Evolutionary conservation across 495 filamentous ascomycete genomes (phyloP).

Genomic region (Monascus purpureus): DNA sequence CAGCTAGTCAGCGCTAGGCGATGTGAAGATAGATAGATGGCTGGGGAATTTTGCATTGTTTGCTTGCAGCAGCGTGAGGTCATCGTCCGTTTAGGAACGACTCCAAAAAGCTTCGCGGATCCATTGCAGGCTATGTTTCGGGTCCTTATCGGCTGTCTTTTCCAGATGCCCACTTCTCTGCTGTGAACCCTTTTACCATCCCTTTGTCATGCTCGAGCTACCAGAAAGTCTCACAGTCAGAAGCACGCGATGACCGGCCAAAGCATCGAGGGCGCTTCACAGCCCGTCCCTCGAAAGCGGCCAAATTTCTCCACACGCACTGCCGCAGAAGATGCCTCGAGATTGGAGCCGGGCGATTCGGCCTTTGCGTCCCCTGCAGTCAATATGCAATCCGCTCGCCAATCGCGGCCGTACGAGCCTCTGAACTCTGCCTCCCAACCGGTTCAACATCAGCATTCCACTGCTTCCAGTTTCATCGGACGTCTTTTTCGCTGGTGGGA

Average conservation of each 20-base stretch:
- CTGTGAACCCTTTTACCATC: too few species aligned
- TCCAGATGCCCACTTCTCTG: too few species aligned
- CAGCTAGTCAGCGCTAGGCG: too few species aligned
- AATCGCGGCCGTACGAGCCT: slow-evolving; percentile 19
- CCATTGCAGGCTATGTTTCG: too few species aligned
- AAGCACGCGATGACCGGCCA: slow-evolving; percentile 9
- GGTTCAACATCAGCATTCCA: slow-evolving; percentile 10
- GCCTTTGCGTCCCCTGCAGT: slow-evolving; percentile 9
- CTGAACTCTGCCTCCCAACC: slow-evolving; percentile 7
- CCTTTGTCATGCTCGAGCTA: too few species aligned
- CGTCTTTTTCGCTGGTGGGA: slow-evolving; percentile 18
- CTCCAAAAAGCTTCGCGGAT: too few species aligned
- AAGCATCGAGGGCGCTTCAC: slow-evolving; percentile 10
- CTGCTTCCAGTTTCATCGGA: slow-evolving; percentile 11
- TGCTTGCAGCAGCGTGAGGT: too few species aligned
- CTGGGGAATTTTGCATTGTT: too few species aligned
- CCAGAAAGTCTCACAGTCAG: too few species aligned
- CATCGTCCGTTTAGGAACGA: too few species aligned
- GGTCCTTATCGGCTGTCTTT: too few species aligned
- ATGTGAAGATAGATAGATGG: too few species aligned
- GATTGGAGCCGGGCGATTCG: slow-evolving; percentile 29
- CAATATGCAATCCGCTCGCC: slow-evolving; percentile 11
- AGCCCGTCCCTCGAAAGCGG: slow-evolving; percentile 24
- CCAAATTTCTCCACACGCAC: slow-evolving; percentile 41
- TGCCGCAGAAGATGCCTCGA: slow-evolving; percentile 39